Percentiles rank a stretch among this genome's conserved stretches.
These are phyloP conservation scores for Aspergillus eucalypticola DNA, from an alignment of 2,329 filamentous ascomycete species.

Conservation along the genomic window DNA sequence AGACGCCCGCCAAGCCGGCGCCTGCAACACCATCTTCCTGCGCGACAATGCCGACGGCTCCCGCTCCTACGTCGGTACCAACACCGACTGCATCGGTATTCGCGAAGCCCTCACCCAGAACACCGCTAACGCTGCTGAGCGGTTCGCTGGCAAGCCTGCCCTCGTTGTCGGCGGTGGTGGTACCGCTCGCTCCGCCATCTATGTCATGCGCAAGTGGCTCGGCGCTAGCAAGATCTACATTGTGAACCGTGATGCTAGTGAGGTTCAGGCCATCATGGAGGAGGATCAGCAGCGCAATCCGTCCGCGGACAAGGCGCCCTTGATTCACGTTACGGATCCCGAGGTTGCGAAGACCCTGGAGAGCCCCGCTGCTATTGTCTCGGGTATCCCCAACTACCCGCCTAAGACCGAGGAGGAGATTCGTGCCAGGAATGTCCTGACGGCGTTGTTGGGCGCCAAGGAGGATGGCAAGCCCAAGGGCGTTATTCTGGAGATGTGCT, in stretches of 20 bases:
- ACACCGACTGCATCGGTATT: conserved; percentile 79
- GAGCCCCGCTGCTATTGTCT: conserved; percentile 66
- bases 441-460: conserved; percentile 36
- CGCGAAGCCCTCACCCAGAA: conserved; percentile 69
- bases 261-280: conserved; percentile 66
- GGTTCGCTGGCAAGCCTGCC: conserved; percentile 58
- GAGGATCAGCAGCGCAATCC: conserved; percentile 62
- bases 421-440: conserved; percentile 56
- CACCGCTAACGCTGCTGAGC: conserved; percentile 19
- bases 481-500: conserved; percentile 79
- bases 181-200: conserved; percentile 74
- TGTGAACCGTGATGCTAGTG: conserved; percentile 69
- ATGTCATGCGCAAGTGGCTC: conserved; percentile 71
- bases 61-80: conserved; percentile 66
- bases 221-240: conserved; percentile 70
- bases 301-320: conserved; percentile 37
- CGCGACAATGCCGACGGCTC: conserved; percentile 40
- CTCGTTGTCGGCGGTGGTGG: conserved; percentile 77
- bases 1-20: conserved; percentile 71
- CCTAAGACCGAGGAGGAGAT: conserved; percentile 66
- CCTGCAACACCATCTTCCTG: conserved; percentile 77
- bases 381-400: conserved; percentile 75
- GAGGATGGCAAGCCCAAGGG: conserved; percentile 53
- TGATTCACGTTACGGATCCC: conserved; percentile 63
- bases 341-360: conserved; percentile 61